These are phyloP conservation scores for Monascus ruber DNA, from an alignment of 2,329 filamentous ascomycete species.

Conservation along the genomic window DNA sequence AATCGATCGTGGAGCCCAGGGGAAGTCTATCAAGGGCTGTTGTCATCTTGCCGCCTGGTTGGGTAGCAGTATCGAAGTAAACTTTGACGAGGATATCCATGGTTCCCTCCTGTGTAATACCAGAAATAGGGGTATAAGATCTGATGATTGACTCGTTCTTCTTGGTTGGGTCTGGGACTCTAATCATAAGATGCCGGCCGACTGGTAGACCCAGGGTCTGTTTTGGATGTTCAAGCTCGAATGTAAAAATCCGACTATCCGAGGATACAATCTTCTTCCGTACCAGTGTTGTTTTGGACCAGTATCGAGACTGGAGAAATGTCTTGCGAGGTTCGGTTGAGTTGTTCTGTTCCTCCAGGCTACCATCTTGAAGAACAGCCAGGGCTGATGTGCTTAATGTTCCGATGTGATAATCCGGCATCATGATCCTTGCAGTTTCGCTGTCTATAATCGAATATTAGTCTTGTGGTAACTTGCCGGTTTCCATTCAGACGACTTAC, in stretches of 20 bases:
- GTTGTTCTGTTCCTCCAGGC: constrained; percentile 32
- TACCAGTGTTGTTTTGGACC: constrained; percentile 63
- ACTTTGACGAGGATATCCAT: constrained; percentile 74
- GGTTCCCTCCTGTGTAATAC: constrained; percentile 47
- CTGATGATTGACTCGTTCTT: constrained; percentile 60
- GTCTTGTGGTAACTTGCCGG: constrained; percentile 12
- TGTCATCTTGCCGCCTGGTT: constrained; percentile 68
- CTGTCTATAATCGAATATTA: constrained; percentile 51
- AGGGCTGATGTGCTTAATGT: constrained; percentile 53
- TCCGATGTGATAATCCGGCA: constrained; percentile 75
- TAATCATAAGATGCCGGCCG: constrained; percentile 80
- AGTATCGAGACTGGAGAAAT: constrained; percentile 62
- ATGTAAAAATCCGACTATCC: constrained; percentile 73
- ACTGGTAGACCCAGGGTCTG: constrained; percentile 68
- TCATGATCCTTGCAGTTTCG: constrained; percentile 85
- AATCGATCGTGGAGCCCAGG: constrained; percentile 61
- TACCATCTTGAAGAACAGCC: constrained; percentile 40
- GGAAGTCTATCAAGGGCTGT: constrained; percentile 63
- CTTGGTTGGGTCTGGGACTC: constrained; percentile 59
- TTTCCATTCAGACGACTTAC: constrained; percentile 42
- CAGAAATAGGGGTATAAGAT: constrained; percentile 75
- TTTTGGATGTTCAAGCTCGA: constrained; percentile 58
- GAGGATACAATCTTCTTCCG: constrained; percentile 58
- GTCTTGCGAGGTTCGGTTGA: constrained; percentile 39
- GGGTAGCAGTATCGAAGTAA: constrained; percentile 52